Evolutionary conservation across 2,329 filamentous ascomycete genomes (phyloP).

Genomic region (Coniochaeta sp.): DNA sequence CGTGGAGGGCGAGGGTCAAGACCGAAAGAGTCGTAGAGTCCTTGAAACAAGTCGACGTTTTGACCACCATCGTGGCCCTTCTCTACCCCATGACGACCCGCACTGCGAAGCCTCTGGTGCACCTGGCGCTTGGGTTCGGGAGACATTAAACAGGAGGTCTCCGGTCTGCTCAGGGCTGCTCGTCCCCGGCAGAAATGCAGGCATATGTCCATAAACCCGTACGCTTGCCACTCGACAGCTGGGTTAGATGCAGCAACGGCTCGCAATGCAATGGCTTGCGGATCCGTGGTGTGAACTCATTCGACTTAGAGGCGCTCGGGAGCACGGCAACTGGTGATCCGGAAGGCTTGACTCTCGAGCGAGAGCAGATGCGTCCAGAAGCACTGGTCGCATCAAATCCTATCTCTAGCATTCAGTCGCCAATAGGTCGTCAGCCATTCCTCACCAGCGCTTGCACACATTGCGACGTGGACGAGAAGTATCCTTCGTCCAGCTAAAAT

Average conservation of each 20-base stretch:
- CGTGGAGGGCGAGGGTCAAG: constrained; percentile 8
- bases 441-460: neutral
- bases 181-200: neutral
- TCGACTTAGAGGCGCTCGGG: neutral
- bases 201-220: neutral
- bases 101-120: neutral
- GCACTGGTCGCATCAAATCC: neutral
- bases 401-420: neutral
- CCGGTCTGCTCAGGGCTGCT: neutral
- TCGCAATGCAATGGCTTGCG: neutral
- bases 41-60: constrained; percentile 20
- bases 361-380: neutral
- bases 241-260: neutral
- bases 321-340: neutral
- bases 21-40: constrained; percentile 6
- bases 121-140: neutral
- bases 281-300: neutral
- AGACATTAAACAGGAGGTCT: constrained; percentile 3
- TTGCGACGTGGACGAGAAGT: neutral
- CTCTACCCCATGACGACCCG: constrained; percentile 2
- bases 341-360: neutral
- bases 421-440: neutral
- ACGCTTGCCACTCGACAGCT: neutral
- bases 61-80: constrained; percentile 10
- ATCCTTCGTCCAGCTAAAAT: neutral